Evolutionary conservation across 1,284 basidiomycete species (phyloP).

Genomic region (Sporisorium exsertum): DNA sequence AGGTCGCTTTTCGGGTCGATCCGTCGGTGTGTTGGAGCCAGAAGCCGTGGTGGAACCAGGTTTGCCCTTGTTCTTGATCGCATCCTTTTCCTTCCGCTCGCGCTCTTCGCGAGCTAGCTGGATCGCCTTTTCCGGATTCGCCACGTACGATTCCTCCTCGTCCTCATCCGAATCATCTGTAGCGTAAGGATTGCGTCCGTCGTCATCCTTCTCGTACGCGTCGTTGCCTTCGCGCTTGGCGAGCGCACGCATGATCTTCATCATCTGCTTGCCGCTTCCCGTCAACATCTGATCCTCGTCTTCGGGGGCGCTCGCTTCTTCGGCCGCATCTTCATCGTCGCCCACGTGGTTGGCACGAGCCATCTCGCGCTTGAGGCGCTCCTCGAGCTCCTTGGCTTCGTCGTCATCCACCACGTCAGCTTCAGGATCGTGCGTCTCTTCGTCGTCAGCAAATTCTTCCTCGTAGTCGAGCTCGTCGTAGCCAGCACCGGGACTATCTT

Average conservation of each 20-base stretch:
- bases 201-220: constrained; percentile 66
- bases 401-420: constrained; percentile 59
- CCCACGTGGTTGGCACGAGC: constrained; percentile 61
- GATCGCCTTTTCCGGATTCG: constrained; percentile 67
- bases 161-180: constrained; percentile 66
- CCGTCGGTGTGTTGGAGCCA: constrained; percentile 43
- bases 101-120: constrained; percentile 65
- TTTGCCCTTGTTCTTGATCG: constrained; percentile 46
- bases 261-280: constrained; percentile 67
- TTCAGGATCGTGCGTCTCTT: constrained; percentile 54
- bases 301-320: constrained; percentile 46
- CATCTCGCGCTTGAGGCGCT: constrained; percentile 68
- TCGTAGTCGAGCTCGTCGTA: constrained; percentile 67
- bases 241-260: constrained; percentile 68
- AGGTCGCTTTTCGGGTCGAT: constrained; percentile 42
- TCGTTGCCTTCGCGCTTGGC: constrained; percentile 65
- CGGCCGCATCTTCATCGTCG: constrained; percentile 53
- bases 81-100: constrained; percentile 54
- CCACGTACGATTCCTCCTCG: constrained; percentile 61
- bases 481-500: constrained; percentile 41
- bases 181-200: constrained; percentile 64
- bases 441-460: constrained; percentile 68
- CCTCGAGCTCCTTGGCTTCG: constrained; percentile 66
- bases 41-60: constrained; percentile 21
- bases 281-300: constrained; percentile 62